Conservation (phyloP, 495 filamentous ascomycete genomes). For the Geopyxis carbonaria region DNA sequence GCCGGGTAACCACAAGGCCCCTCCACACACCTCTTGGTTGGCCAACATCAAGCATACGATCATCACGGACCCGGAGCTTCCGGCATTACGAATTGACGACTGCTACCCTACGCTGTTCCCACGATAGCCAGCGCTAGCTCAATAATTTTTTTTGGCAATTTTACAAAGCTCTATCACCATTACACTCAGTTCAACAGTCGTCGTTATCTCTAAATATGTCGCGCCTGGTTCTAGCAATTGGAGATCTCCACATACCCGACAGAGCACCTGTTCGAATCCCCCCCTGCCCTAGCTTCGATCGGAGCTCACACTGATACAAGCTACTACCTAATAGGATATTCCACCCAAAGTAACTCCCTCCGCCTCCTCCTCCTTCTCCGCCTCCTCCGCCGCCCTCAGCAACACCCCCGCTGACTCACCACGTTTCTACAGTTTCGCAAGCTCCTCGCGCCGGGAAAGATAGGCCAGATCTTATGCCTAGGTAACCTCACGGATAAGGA, state of each 20-base stretch:
- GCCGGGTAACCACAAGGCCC: no score
- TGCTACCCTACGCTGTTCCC: no score
- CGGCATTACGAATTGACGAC: no score
- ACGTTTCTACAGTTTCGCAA: conserved; percentile 65
- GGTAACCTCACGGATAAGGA: conserved; percentile 91
- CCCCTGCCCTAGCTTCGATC: conserved; percentile 1
- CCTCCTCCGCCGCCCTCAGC: conserved; percentile 7
- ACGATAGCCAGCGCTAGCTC: no score
- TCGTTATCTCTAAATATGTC: no score
- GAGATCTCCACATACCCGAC: conserved; percentile 96
- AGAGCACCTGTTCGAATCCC: conserved; percentile 48
- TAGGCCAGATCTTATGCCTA: conserved; percentile 89
- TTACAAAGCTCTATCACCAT: no score
- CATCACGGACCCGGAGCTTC: no score
- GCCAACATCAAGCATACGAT: no score
- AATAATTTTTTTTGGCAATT: no score
- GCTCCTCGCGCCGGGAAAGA: conserved; percentile 93
- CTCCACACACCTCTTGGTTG: no score
- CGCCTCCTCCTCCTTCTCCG: no score
- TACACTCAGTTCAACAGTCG: no score
- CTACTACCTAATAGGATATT: conserved; percentile 65
- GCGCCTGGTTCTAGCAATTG: conserved; percentile 74
- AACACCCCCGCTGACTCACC: conserved; percentile 10
- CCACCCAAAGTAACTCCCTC: conserved; percentile 81
- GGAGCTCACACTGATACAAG: conserved; percentile 6